A percentile compares a stretch with the other conserved stretches of the same genome.
Evolutionary conservation across 2,329 filamentous ascomycete genomes (phyloP).

Genomic region (Sordariomycetes sp.): DNA sequence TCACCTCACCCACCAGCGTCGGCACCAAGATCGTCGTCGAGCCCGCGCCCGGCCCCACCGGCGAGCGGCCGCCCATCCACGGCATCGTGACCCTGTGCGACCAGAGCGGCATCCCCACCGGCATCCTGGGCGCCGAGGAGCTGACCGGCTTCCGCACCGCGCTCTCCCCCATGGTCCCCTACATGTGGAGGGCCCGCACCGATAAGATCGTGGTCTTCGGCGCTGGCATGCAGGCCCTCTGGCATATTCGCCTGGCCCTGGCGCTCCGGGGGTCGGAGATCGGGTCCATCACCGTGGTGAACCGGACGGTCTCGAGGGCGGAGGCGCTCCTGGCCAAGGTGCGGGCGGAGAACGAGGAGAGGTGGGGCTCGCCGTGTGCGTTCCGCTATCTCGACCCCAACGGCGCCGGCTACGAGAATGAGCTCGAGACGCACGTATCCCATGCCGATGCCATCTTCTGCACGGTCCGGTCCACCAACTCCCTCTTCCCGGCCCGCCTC

Average conservation of each 20-base stretch:
- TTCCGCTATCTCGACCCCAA: conserved; percentile 1
- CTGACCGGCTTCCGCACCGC: conserved; percentile 60
- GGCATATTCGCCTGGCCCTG: conserved; percentile 58
- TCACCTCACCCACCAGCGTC: conserved; percentile 10
- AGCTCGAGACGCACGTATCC: conserved; percentile 9
- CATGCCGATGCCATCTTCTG: conserved; percentile 19
- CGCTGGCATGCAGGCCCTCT: conserved; percentile 60
- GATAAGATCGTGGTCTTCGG: conserved; percentile 55
- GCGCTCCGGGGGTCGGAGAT: conserved; percentile 28
- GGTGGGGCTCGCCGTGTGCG: conserved; percentile 6
- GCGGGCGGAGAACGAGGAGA: conserved; percentile 2
- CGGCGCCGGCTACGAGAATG: conserved; percentile 7
- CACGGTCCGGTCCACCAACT: conserved; percentile 17
- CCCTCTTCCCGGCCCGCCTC: conserved; percentile 14
- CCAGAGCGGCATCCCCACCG: conserved; percentile 27
- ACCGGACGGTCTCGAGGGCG: conserved; percentile 14
- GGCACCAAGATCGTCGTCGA: conserved; percentile 15
- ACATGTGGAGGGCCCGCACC: conserved; percentile 23
- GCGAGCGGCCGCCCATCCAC: background rate
- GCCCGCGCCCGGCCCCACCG: background rate
- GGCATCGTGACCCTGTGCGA: conserved; percentile 42
- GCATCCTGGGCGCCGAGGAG: conserved; percentile 54
- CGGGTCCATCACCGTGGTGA: conserved; percentile 16
- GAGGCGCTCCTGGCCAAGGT: conserved; percentile 11
- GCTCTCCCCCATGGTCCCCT: conserved; percentile 50